Conservation (phyloP, 177 flowering plant species). For the Vitis hybrid region DNA sequence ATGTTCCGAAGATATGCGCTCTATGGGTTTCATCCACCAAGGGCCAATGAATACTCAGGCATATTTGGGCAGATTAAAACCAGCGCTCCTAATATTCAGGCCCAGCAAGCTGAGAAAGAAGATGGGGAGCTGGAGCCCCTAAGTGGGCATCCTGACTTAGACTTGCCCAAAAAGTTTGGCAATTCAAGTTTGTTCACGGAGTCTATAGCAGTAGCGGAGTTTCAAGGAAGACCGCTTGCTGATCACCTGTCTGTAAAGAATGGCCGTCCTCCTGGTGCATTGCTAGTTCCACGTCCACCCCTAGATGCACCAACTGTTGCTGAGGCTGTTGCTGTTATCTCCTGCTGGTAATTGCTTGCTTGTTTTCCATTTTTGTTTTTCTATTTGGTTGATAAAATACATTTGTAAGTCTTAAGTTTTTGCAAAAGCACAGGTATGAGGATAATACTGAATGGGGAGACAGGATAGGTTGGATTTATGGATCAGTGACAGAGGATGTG, state of each 20-base stretch:
- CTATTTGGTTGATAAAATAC: neutral
- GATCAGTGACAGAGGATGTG: slow-evolving; percentile 82
- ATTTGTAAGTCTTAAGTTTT: neutral
- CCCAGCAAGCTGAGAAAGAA: slow-evolving; percentile 28
- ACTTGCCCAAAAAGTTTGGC: slow-evolving; percentile 67
- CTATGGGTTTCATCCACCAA: slow-evolving; percentile 79
- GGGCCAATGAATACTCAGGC: slow-evolving; percentile 69
- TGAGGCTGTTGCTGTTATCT: slow-evolving; percentile 82
- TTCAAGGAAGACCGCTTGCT: slow-evolving; percentile 81
- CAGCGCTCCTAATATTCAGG: slow-evolving; percentile 22
- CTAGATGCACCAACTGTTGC: slow-evolving; percentile 85
- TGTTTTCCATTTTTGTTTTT: neutral
- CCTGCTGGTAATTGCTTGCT: slow-evolving; percentile 57
- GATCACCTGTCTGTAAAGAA: slow-evolving; percentile 73
- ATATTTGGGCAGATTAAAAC: slow-evolving; percentile 55
- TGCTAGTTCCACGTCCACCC: slow-evolving; percentile 58
- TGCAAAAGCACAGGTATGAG: slow-evolving; percentile 50
- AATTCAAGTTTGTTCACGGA: slow-evolving; percentile 65
- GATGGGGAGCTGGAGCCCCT: slow-evolving; percentile 52
- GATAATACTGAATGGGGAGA: slow-evolving; percentile 85
- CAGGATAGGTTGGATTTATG: slow-evolving; percentile 81
- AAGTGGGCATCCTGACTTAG: slow-evolving; percentile 55
- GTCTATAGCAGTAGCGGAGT: slow-evolving; percentile 73
- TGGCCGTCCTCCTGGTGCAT: slow-evolving; percentile 82
- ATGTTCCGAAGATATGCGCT: slow-evolving; percentile 76